Conservation (phyloP, 2,329 filamentous ascomycete species). For the Penicillium decumbens region DNA sequence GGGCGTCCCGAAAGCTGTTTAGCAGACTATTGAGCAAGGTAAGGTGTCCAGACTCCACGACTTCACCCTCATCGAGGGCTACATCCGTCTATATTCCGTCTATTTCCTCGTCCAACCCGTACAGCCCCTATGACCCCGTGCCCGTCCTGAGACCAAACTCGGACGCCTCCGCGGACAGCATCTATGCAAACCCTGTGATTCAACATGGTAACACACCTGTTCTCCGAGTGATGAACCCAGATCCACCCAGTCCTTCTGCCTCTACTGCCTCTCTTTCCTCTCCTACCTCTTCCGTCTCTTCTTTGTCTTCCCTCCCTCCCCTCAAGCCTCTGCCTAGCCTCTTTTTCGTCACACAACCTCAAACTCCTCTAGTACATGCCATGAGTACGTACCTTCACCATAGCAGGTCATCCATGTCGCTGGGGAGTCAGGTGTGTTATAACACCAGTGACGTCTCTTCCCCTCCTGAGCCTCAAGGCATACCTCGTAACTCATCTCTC, state of each 20-base stretch:
- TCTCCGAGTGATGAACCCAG: not conserved
- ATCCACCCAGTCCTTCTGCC: not conserved
- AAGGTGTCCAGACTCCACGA: too few relatives aligned
- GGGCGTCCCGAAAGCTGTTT: not conserved
- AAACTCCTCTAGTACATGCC: not conserved
- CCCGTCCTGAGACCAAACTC: not conserved
- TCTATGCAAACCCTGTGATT: not conserved
- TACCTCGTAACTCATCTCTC: not conserved
- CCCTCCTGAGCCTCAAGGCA: not conserved
- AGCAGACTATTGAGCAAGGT: not conserved
- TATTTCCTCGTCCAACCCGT: not conserved
- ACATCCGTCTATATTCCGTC: not conserved
- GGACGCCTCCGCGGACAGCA: not conserved
- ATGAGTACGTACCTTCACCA: not conserved
- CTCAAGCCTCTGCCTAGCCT: not conserved
- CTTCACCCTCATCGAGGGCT: not conserved
- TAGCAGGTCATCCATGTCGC: too few relatives aligned
- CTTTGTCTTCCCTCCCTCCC: not conserved
- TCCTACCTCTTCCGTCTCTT: not conserved
- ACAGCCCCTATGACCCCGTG: not conserved
- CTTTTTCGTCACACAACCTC: not conserved
- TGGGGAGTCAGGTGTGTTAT: not conserved
- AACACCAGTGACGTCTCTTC: not conserved
- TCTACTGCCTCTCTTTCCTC: not conserved
- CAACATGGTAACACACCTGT: not conserved